Conservation (phyloP, 805 yeast genomes). For the Zygoascus flipseniorum region DNA sequence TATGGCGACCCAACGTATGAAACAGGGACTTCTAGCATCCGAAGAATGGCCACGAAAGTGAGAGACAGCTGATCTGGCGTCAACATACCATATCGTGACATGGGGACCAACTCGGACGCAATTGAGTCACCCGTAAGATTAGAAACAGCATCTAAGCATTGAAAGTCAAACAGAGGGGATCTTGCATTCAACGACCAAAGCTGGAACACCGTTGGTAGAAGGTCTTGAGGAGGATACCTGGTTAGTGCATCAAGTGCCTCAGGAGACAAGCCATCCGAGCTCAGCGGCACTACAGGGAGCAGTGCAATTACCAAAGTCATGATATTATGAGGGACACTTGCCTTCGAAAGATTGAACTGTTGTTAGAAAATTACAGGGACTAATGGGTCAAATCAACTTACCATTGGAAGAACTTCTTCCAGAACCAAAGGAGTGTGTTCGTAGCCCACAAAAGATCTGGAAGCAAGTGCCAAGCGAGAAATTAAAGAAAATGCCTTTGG, state of each 20-base stretch:
- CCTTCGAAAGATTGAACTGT: constrained; percentile 12
- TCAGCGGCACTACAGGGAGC: constrained; percentile 14
- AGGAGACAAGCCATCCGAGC: constrained; percentile 4
- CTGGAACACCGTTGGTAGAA: constrained; percentile 60
- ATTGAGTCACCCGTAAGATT: constrained; percentile 38
- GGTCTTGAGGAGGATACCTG: constrained; percentile 34
- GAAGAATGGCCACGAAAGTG: constrained; percentile 41
- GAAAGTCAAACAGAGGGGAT: constrained; percentile 49
- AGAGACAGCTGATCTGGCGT: constrained; percentile 52
- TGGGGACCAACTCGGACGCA: constrained; percentile 25
- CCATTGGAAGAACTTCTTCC: constrained; percentile 22
- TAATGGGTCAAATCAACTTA: constrained; percentile 7
- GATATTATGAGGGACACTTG: constrained; percentile 18
- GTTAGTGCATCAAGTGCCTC: not conserved
- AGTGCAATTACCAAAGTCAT: constrained; percentile 14
- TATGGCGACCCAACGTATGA: constrained; percentile 39
- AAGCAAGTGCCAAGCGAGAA: constrained; percentile 18
- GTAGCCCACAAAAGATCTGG: constrained; percentile 20
- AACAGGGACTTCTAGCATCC: constrained; percentile 38
- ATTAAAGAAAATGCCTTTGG: constrained; percentile 11
- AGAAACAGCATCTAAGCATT: constrained; percentile 57
- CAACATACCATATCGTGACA: constrained; percentile 55
- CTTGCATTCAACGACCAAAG: constrained; percentile 56
- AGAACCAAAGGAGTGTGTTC: constrained; percentile 13
- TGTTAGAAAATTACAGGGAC: not conserved